These are phyloP conservation scores for Collariella sp. DNA, from an alignment of 495 filamentous ascomycete genomes.

Conservation along the genomic window DNA sequence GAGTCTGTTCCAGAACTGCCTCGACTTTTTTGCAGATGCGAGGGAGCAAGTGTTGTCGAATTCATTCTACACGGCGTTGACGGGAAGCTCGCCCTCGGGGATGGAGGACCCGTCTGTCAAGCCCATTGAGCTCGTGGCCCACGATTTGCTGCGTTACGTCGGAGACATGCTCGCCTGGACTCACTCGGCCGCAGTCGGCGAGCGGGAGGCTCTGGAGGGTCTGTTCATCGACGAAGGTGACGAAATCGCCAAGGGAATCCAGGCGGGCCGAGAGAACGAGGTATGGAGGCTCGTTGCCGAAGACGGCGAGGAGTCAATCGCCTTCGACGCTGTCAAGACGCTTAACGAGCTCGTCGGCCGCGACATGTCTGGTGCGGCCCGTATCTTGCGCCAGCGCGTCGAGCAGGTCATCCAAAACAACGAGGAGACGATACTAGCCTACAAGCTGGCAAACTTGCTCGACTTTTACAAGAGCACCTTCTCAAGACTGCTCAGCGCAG, in stretches of 20 bases:
- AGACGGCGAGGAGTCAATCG: slow-evolving; percentile 43
- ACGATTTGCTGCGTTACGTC: slow-evolving; percentile 86
- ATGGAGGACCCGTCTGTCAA: slow-evolving; percentile 52
- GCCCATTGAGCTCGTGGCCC: slow-evolving; percentile 87
- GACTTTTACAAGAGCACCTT: slow-evolving; percentile 86
- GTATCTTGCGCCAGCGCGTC: slow-evolving; percentile 69
- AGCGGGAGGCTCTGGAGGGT: slow-evolving; percentile 84
- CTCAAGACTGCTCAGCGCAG: slow-evolving; percentile 60
- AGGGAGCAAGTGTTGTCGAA: slow-evolving; percentile 81
- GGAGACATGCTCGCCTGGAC: slow-evolving; percentile 98
- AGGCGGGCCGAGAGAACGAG: slow-evolving; percentile 77
- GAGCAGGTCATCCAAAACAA: slow-evolving; percentile 89
- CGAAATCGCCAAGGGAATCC: slow-evolving; percentile 76
- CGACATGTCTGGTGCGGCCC: slow-evolving; percentile 68
- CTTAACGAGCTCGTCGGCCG: slow-evolving; percentile 84
- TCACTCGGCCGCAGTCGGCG: slow-evolving; percentile 87
- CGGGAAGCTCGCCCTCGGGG: slow-evolving; percentile 50
- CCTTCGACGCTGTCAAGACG: slow-evolving; percentile 76
- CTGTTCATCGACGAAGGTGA: slow-evolving; percentile 90
- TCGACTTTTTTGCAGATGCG: slow-evolving; percentile 90
- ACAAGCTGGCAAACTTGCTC: slow-evolving; percentile 80
- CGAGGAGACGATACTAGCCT: slow-evolving; percentile 80
- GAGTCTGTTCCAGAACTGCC: slow-evolving; percentile 81
- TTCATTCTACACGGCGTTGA: slow-evolving; percentile 84
- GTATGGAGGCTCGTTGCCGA: slow-evolving; percentile 63